Percentiles rank a stretch among this genome's conserved stretches.
Evolutionary conservation across 192 early-diverging fungal species (phyloP).

Genomic region (Lobulomyces angularis): DNA sequence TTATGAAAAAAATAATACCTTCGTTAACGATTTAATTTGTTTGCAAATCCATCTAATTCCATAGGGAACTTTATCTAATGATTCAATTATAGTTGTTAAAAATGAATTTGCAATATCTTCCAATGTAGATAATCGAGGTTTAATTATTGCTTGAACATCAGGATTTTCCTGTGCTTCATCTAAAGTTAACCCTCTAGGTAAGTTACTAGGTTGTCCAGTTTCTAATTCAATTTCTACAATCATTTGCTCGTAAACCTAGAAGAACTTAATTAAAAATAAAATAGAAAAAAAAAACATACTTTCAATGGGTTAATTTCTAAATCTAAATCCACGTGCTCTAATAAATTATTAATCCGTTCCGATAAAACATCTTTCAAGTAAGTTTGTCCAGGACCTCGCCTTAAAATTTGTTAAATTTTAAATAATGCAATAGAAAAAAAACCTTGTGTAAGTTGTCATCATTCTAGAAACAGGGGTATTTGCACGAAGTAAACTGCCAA

Average conservation of each 20-base stretch:
- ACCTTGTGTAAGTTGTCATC: slow-evolving; percentile 89
- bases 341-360: slow-evolving; percentile 63
- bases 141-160: slow-evolving; percentile 74
- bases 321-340: slow-evolving; percentile 70
- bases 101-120: slow-evolving; percentile 79
- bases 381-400: slow-evolving; percentile 82
- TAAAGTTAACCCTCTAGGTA: slow-evolving; percentile 66
- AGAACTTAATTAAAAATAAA: too few species aligned
- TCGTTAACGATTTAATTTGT: slow-evolving; percentile 84
- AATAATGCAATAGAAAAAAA: slow-evolving; percentile 1
- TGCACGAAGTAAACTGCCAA: slow-evolving; percentile 74
- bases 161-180: slow-evolving; percentile 71
- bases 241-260: slow-evolving; percentile 69
- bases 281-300: too few species aligned
- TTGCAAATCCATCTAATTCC: slow-evolving; percentile 99
- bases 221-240: slow-evolving; percentile 59
- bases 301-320: slow-evolving; percentile 93
- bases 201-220: slow-evolving; percentile 41
- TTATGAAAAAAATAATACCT: slow-evolving; percentile 23
- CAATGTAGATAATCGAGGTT: slow-evolving; percentile 64
- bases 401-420: slow-evolving; percentile 2
- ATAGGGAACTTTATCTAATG: slow-evolving; percentile 76
- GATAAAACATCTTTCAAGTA: slow-evolving; percentile 78
- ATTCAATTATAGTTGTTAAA: slow-evolving; percentile 70
- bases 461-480: slow-evolving; percentile 96